Conservation (phyloP, 768 basidiomycete genomes). For the Sarcomyxa edulis region DNA sequence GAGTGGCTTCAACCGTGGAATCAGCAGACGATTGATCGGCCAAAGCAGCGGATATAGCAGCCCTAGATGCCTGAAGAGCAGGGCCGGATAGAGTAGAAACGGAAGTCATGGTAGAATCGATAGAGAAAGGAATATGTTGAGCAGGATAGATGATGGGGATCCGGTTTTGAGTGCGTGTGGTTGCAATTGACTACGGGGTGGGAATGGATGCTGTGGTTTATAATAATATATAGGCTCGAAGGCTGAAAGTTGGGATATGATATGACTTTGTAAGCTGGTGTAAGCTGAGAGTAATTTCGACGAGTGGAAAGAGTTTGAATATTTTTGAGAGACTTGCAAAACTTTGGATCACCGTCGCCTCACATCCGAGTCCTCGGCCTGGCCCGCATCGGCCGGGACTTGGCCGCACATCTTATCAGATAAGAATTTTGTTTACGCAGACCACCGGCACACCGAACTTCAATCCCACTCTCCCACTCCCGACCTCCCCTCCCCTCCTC, state of each 20-base stretch:
- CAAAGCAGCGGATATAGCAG: slow-evolving; percentile 71
- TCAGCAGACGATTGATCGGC: slow-evolving; percentile 43
- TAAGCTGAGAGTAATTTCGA: too few species aligned
- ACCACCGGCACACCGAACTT: slow-evolving; percentile 2
- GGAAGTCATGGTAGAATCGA: slow-evolving; percentile 18
- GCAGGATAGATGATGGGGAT: neutral
- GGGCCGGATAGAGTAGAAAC: slow-evolving; percentile 53
- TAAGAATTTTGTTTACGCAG: slow-evolving; percentile 14
- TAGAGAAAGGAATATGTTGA: slow-evolving; percentile 8
- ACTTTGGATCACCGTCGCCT: too few species aligned
- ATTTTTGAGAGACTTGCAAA: too few species aligned
- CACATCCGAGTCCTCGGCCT: slow-evolving; percentile 1
- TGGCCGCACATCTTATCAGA: slow-evolving; percentile 24
- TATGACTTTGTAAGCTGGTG: too few species aligned
- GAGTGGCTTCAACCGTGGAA: slow-evolving; percentile 22
- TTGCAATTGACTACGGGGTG: neutral
- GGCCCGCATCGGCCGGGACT: neutral
- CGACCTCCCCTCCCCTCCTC: slow-evolving; percentile 10
- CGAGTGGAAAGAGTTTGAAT: too few species aligned
- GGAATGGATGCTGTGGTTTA: neutral
- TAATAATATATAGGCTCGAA: neutral
- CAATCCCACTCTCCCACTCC: too few species aligned
- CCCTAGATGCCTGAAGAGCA: slow-evolving; percentile 75
- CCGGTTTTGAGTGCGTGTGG: slow-evolving; percentile 1
- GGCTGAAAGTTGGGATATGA: too few species aligned